These are phyloP conservation scores for Lactifluus subvellereus DNA, from an alignment of 768 basidiomycete species.

Conservation along the genomic window DNA sequence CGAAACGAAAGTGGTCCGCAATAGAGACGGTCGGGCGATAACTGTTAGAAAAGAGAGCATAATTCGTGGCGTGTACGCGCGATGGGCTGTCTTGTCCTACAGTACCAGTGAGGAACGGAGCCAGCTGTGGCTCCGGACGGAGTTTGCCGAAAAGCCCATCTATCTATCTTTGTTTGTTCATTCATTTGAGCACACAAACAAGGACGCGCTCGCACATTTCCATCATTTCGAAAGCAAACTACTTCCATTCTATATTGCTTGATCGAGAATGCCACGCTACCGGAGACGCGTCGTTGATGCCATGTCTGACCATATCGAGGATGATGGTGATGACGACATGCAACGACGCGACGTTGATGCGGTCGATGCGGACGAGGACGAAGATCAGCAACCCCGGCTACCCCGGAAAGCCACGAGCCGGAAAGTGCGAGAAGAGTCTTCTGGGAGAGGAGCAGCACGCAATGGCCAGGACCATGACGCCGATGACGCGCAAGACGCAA, in stretches of 20 bases:
- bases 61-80: not conserved
- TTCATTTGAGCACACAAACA: not conserved
- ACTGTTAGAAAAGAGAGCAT: conserved; percentile 17
- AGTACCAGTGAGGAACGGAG: too few relatives aligned
- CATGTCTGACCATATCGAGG: conserved; percentile 56
- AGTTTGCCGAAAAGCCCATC: conserved; percentile 2
- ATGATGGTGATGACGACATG: conserved; percentile 35
- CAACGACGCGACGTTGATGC: conserved; percentile 33
- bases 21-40: conserved; percentile 10
- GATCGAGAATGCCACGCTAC: conserved; percentile 37
- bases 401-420: conserved; percentile 30
- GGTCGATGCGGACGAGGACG: conserved; percentile 40
- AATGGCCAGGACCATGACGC: conserved; percentile 27
- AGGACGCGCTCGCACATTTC: not conserved
- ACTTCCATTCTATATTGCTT: not conserved
- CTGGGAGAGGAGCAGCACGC: not conserved
- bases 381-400: conserved; percentile 33
- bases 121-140: not conserved
- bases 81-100: not conserved
- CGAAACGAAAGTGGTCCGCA: conserved; percentile 2
- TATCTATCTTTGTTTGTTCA: too few relatives aligned
- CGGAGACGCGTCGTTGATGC: conserved; percentile 39
- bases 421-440: not conserved
- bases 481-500: conserved; percentile 34
- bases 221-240: not conserved